Base-by-base conservation (phyloP, 2,329 filamentous ascomycete species). In the Epichloe sp. region DNA sequence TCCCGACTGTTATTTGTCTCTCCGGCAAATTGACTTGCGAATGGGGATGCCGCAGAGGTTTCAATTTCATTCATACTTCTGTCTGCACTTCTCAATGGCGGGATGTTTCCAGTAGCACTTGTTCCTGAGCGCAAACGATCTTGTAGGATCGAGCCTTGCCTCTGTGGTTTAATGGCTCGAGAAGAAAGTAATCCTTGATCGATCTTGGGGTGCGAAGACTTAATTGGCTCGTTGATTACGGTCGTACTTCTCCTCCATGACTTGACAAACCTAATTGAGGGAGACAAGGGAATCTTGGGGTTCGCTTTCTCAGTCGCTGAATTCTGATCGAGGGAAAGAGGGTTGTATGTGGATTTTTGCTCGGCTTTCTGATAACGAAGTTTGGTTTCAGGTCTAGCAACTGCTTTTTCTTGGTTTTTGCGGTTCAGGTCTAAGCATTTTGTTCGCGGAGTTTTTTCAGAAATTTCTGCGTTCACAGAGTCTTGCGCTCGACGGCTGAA, bases 111-210 rank as follows among this genome's bases (percentile, higher is more conserved):
- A 12, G 5, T 34, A 17, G 26, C 15, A 17, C 12, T 38, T 17
- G 14, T 49, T 14, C 26, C 38, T n/a, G 21, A 19, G 15, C 11
- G 36, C 4, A 5, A 21, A 21, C 14, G 42, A 26, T 37, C 43
- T 26, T 47, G 43, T 5, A 47, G 12, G 10, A 49, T 42, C 19
- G 36, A 21, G 34, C 37, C 43, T 40, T 42, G 51, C 26, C 37
- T 23, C 19, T 17, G 47, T n/a, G 17, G n/a, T 23, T 41, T 31
- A 12, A 31, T 36, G n/a, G 21, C 19, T 26, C 23, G 35, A 26
- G 41, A 44, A 26, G n/a, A 37, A 26, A 53, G 51, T 36, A 53
- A 14, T 5, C 51, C 48, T 34, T 53, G 51, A 12, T 38, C 34
- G 23, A 17, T 19, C 17, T 40, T 44, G 14, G 51, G 23, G 37